Evolutionary conservation across 441 rosid genomes (phyloP).

Genomic region (Mallotus repandus): DNA sequence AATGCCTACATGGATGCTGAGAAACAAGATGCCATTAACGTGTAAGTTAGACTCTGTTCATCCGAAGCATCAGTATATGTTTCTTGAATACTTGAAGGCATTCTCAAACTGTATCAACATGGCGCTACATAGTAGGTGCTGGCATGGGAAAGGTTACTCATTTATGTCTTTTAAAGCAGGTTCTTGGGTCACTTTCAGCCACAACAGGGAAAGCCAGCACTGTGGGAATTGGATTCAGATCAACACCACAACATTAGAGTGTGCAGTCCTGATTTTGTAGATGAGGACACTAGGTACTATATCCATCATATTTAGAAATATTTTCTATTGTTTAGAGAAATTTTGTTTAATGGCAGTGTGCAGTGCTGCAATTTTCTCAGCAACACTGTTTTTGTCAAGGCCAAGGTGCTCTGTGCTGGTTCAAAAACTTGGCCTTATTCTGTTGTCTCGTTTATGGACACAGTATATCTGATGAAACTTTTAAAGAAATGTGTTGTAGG

Average conservation of each 20-base stretch:
- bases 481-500: no score
- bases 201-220: conserved; percentile 69
- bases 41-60: conserved; percentile 44
- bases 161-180: conserved; percentile 41
- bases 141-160: not conserved
- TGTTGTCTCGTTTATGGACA: no score
- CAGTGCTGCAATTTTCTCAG: not conserved
- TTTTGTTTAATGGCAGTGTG: not conserved
- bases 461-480: no score
- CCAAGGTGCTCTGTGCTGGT: no score
- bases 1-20: conserved; percentile 96
- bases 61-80: not conserved
- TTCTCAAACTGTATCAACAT: not conserved
- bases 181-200: conserved; percentile 96
- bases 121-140: not conserved
- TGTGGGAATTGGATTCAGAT: conserved; percentile 95
- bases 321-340: not conserved
- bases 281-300: conserved; percentile 54
- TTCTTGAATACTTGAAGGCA: not conserved
- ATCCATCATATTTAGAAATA: conserved; percentile 10
- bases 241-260: conserved; percentile 59
- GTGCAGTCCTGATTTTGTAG: conserved; percentile 38
- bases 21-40: conserved; percentile 93
- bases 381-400: not conserved
- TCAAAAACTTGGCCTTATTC: no score